Percentiles rank a stretch among this genome's conserved stretches.
These are phyloP conservation scores for Baorangia bicolor DNA, from an alignment of 768 basidiomycete genomes.

Conservation along the genomic window DNA sequence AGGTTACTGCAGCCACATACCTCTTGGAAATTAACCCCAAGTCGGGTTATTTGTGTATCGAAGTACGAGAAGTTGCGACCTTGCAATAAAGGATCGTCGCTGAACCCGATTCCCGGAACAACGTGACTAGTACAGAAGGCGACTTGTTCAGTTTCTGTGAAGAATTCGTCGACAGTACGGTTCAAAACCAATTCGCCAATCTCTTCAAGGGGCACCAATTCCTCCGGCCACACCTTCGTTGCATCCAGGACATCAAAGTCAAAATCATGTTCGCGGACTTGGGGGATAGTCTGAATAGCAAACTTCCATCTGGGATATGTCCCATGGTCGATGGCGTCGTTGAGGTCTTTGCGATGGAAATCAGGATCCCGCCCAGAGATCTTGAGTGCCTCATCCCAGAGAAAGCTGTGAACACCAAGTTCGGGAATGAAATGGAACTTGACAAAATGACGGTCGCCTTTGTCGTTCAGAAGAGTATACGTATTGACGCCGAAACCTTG, in stretches of 20 bases:
- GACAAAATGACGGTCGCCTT: slow-evolving; percentile 74
- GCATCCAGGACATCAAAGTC: slow-evolving; percentile 88
- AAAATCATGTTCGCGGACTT: slow-evolving; percentile 74
- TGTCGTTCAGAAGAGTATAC: slow-evolving; percentile 66
- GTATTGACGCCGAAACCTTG: slow-evolving; percentile 90
- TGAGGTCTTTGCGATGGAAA: slow-evolving; percentile 84
- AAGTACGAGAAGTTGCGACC: slow-evolving; percentile 86
- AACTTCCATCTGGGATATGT: slow-evolving; percentile 77
- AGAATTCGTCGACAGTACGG: slow-evolving; percentile 69
- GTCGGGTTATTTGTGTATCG: slow-evolving; percentile 78
- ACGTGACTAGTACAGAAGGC: slow-evolving; percentile 75
- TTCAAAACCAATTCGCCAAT: slow-evolving; percentile 76
- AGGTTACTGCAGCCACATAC: slow-evolving; percentile 29
- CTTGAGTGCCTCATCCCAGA: slow-evolving; percentile 92
- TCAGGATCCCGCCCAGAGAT: slow-evolving; percentile 84
- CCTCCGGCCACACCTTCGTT: slow-evolving; percentile 85
- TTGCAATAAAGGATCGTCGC: slow-evolving; percentile 78
- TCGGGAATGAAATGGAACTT: slow-evolving; percentile 86
- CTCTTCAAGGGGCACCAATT: slow-evolving; percentile 70
- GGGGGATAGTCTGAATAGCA: slow-evolving; percentile 61
- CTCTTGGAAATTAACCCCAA: slow-evolving; percentile 80
- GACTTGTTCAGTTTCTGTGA: slow-evolving; percentile 85
- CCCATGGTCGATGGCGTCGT: slow-evolving; percentile 76
- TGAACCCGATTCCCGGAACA: slow-evolving; percentile 68
- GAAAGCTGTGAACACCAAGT: slow-evolving; percentile 77